Conservation (phyloP, 768 basidiomycete genomes). For the Trametes cinnabarina region DNA sequence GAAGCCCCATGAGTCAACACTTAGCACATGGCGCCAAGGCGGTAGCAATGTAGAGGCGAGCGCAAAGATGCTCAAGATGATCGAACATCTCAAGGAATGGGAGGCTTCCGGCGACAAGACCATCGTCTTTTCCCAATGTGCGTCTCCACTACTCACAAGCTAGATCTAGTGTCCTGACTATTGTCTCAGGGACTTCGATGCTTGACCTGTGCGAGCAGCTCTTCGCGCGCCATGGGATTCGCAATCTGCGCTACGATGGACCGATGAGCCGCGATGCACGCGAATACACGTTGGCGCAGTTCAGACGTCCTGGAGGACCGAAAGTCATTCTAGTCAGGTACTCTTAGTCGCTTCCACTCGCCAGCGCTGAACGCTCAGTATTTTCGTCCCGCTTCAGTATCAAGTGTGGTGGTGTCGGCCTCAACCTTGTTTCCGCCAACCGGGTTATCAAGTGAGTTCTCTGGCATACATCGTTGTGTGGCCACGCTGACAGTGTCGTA, state of each 20-base stretch:
- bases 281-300: constrained; percentile 48
- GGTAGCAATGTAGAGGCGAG: constrained; percentile 64
- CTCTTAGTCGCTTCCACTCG: constrained; percentile 5
- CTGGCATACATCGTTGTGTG: neutral
- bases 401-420: constrained; percentile 68
- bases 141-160: constrained; percentile 13
- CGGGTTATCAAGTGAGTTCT: constrained; percentile 60
- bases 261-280: constrained; percentile 56
- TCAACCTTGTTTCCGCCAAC: constrained; percentile 65
- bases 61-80: constrained; percentile 62
- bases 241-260: constrained; percentile 64
- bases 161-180: neutral
- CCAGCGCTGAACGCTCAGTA: neutral
- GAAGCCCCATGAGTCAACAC: constrained; percentile 23
- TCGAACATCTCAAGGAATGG: constrained; percentile 58
- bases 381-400: too few species aligned
- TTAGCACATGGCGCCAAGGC: constrained; percentile 57
- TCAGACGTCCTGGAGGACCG: constrained; percentile 56
- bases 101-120: constrained; percentile 63
- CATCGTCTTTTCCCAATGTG: constrained; percentile 71
- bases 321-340: constrained; percentile 68
- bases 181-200: constrained; percentile 64
- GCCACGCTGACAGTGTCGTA: constrained; percentile 20
- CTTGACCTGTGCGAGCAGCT: constrained; percentile 62
- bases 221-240: constrained; percentile 57